Conservation (phyloP, 345 rosid species). For the Jatropha curcas region DNA sequence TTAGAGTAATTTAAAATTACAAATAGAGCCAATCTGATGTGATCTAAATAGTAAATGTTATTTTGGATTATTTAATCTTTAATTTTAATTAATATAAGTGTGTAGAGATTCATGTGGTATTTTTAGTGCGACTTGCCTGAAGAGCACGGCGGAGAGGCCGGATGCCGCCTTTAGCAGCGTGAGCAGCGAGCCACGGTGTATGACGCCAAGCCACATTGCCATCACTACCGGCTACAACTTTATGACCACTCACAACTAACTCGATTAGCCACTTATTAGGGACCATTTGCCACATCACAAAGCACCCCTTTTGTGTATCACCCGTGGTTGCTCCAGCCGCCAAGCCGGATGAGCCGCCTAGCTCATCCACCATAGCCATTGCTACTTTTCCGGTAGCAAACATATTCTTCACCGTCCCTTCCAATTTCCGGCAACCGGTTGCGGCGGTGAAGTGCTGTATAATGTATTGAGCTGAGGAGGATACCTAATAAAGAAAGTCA, state of each 20-base stretch:
- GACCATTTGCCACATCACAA: conserved; percentile 98
- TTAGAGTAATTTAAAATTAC: too few species aligned
- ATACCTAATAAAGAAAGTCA: conserved; percentile 75
- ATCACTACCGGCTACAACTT: conserved; percentile 85
- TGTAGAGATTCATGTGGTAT: neutral
- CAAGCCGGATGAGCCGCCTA: conserved; percentile 35
- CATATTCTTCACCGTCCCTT: conserved; percentile 64
- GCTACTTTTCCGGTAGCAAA: conserved; percentile 80
- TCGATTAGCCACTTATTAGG: conserved; percentile 93
- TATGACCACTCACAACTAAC: conserved; percentile 71
- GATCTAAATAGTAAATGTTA: too few species aligned
- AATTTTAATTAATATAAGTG: too few species aligned
- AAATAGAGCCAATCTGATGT: too few species aligned
- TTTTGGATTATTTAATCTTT: too few species aligned
- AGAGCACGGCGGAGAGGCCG: conserved; percentile 90
- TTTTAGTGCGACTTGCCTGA: conserved; percentile 56
- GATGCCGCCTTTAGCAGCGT: conserved; percentile 81
- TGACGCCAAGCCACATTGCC: conserved; percentile 90
- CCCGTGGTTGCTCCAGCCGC: conserved; percentile 32
- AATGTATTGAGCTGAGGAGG: conserved; percentile 92
- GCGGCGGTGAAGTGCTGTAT: conserved; percentile 94
- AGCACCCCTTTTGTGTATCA: conserved; percentile 73
- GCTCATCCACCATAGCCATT: conserved; percentile 77
- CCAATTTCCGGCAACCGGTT: conserved; percentile 81
- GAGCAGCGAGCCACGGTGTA: conserved; percentile 89